These are phyloP conservation scores for Isoetes engelmannii DNA, from an alignment of 83 land plant genomes.

Conservation along the genomic window DNA sequence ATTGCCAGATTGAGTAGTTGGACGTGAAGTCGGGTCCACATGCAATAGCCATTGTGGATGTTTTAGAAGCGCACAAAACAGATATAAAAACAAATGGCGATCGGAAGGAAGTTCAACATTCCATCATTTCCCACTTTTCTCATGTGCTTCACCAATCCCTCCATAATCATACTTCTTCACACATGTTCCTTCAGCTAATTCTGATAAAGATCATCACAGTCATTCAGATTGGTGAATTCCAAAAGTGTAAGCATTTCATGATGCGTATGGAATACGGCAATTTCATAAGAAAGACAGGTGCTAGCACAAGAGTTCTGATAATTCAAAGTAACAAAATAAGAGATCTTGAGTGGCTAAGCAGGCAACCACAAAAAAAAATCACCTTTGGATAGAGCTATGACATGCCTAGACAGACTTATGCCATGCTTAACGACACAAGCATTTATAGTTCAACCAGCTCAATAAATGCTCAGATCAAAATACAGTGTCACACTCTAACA, in stretches of 20 bases:
- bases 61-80: slow-evolving; percentile 90
- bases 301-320: no score
- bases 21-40: slow-evolving; percentile 67
- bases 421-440: not conserved
- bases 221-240: no score
- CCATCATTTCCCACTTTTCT: slow-evolving; percentile 59
- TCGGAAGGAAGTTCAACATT: slow-evolving; percentile 82
- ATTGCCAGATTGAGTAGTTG: slow-evolving; percentile 78
- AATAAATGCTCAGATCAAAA: not conserved
- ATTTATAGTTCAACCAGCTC: not conserved
- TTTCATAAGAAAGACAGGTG: no score
- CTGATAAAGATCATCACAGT: slow-evolving; percentile 30
- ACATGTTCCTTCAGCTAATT: slow-evolving; percentile 95
- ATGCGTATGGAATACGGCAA: no score
- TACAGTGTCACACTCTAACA: no score
- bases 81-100: slow-evolving; percentile 79
- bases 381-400: no score
- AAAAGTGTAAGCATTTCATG: no score
- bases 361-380: no score
- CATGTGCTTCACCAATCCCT: slow-evolving; percentile 66
- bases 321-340: no score
- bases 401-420: not conserved
- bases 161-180: slow-evolving; percentile 76
- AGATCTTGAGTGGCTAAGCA: no score
- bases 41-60: slow-evolving; percentile 98